Base-by-base conservation (phyloP, 2,329 filamentous ascomycete genomes). In the Nothopassalora personata region DNA sequence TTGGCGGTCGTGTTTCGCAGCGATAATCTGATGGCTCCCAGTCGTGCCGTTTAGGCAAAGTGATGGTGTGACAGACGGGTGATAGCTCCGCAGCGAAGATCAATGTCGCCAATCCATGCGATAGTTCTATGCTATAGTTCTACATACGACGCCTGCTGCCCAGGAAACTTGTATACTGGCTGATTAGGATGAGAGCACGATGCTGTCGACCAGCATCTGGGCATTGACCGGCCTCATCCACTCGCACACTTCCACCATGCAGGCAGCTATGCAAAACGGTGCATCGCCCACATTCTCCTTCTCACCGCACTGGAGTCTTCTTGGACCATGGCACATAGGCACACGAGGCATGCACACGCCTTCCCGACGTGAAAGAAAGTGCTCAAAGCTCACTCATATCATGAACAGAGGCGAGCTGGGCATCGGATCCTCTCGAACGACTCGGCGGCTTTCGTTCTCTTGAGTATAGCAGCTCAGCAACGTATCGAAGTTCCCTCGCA, bases 311-410 rank as follows among this genome's bases (percentile, higher is more conserved):
- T 64, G 62, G 62, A 23, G 28, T 19, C 66, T 82, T 23, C 73
- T 85, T 23, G 83, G 83, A 3, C 83, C 82, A 7, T 85, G 84
- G 65, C 78, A 80, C 62, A 79, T 81, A 57, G 83, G 83, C 60
- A 85, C 81, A 56, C 74, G 82, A 80, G 82, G 82, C 80, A 76
- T 67, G 76, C 57, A 60, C 8, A 60, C 8, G 19, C 19, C 23
- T 50, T 28, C 34, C 55, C 61, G 48, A 62, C 49, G 13, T 34
- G 36, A 52, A 31, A 23, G 23, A 19, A 33, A 15, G 83, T 82
- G 85, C 71, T 80, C 80, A 27, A 72, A 79, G 30, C 57, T 64
- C 54, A 63, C 57, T 64, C 54, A 63, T 54, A 13, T 43, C 47
- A 52, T 30, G 28, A 46, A 23, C 53, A 83, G 83, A 85, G 72